Evolutionary conservation across 768 basidiomycete species (phyloP).

Genomic region (Rhizopogon salebrosus): DNA sequence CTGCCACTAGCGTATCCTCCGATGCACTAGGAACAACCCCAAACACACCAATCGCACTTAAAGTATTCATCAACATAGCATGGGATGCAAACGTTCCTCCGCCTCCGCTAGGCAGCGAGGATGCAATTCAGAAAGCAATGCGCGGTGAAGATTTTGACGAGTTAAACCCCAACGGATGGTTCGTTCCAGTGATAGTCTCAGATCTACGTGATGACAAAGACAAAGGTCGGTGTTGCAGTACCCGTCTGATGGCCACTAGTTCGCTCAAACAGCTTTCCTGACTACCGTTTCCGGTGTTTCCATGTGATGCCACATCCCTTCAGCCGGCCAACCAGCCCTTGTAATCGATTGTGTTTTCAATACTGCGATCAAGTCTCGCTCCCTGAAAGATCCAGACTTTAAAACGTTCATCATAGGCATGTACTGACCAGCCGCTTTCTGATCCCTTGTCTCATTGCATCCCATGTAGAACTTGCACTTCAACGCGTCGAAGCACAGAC

Average conservation of each 20-base stretch:
- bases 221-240: constrained; percentile 54
- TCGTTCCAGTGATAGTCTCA: constrained; percentile 69
- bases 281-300: constrained; percentile 10
- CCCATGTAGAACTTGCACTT: constrained; percentile 53
- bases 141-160: constrained; percentile 40
- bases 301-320: not conserved
- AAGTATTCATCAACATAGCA: constrained; percentile 72
- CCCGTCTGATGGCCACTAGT: not conserved
- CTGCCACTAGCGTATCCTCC: constrained; percentile 6
- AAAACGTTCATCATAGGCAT: constrained; percentile 66
- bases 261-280: constrained; percentile 4
- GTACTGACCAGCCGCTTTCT: constrained; percentile 12
- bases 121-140: constrained; percentile 55
- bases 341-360: constrained; percentile 76
- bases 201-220: constrained; percentile 57
- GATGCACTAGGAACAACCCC: constrained; percentile 1
- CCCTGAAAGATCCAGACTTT: constrained; percentile 57
- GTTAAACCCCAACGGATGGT: constrained; percentile 41
- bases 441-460: constrained; percentile 10
- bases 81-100: constrained; percentile 67
- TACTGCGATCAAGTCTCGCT: constrained; percentile 50
- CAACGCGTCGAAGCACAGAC: constrained; percentile 64
- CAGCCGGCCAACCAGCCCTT: constrained; percentile 64
- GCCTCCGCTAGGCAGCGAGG: constrained; percentile 57
- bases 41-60: constrained; percentile 35